Base-by-base conservation (phyloP, 352 stramenopile species). In the Globisporangium middletonii region DNA sequence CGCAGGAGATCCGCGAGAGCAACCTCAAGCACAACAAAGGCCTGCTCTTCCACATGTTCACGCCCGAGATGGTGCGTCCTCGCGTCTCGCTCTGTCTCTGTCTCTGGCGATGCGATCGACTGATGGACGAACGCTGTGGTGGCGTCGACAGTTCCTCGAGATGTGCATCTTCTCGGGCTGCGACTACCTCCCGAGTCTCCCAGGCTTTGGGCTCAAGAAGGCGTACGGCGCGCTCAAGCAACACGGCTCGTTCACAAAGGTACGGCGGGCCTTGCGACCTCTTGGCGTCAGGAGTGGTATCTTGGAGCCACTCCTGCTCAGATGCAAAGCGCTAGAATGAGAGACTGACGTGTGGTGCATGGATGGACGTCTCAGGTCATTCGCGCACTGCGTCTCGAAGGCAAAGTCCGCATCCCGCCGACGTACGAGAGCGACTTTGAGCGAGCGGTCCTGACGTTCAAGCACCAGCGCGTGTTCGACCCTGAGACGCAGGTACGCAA, bases 131-230 rank as follows among this genome's bases (percentile, higher is more conserved):
- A 45, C 23, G 23, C 23, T 23, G 49, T 27, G 28, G 38, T 50
- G 45, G 27, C 6, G 47, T 23, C n/a, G 53, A 9, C 33, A 94
- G 84, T 92, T 94, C 61, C 63, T 94, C 2, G 81, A 94, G 41
- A 94, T 97, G 88, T 97, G 89, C 60, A 94, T 97, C 38, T 82
- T 97, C 58, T 93, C 84, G 19, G 89, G 89, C 2, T 97, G 89
- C 67, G 89, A 97, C 62, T 97, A 97, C 49, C 61, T 95, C 3
- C 50, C 81, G 18, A 92, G 77, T 44, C 77, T 97, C 27, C 67
- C 81, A 42, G 83, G 86, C 2, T 78, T 97, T 57, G 89, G 89
- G 0, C 63, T 97, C 33, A 92, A 92, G 57, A 92, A 83, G 53
- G 76, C 84, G 19, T 87, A 94, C 61, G 58, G 54, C 7, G 67